Percentiles rank a stretch among this genome's conserved stretches.
phyloP scores from a whole-genome alignment of 805 yeast species.

The Sugiyamaella floridensis region DNA sequence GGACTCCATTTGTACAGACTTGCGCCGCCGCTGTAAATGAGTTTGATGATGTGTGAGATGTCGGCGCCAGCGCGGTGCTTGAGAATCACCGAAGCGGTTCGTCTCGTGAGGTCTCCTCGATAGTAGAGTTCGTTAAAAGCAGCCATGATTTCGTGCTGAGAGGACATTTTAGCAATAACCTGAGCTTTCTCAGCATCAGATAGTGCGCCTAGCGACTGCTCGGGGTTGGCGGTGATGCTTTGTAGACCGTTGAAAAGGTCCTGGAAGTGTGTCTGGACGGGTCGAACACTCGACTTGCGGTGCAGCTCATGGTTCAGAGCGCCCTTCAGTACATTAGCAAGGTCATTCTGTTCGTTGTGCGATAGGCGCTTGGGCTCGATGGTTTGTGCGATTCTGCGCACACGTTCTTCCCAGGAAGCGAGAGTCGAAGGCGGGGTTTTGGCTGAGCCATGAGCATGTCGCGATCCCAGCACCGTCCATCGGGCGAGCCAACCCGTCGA shows the following conservation, averaged over 20 bases:
- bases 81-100: constrained; percentile 22
- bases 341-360: constrained; percentile 11
- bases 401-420: constrained; percentile 2
- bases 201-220: not conserved
- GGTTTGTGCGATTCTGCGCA: constrained; percentile 9
- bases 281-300: constrained; percentile 7
- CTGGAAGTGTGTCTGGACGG: constrained; percentile 15
- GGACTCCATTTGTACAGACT: constrained; percentile 23
- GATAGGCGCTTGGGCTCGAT: constrained; percentile 13
- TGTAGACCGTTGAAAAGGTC: constrained; percentile 18
- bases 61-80: constrained; percentile 17
- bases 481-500: not conserved
- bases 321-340: constrained; percentile 7
- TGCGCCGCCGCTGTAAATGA: constrained; percentile 21
- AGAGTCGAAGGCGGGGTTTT: not conserved
- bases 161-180: not conserved
- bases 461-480: not conserved
- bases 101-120: constrained; percentile 21
- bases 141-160: constrained; percentile 14
- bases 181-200: not conserved
- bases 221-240: constrained; percentile 7
- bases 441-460: not conserved
- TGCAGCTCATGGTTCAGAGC: constrained; percentile 8
- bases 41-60: constrained; percentile 20
- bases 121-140: constrained; percentile 23